phyloP scores from a whole-genome alignment of 129 eudicot genomes.

The Tagetes erecta region DNA sequence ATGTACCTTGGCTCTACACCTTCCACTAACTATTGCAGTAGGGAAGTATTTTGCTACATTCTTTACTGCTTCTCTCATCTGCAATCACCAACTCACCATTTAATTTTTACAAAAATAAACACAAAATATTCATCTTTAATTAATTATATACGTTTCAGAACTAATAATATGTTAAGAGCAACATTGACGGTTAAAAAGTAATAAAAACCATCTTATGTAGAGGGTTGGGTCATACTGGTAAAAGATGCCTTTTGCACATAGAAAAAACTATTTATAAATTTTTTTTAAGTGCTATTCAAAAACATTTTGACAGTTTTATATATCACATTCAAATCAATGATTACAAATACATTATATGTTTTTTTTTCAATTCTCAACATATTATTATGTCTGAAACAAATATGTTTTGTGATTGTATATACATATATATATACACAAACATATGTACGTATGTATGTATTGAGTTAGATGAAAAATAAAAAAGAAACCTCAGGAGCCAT shows the following conservation, averaged over 20 bases:
- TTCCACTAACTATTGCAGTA: conserved; percentile 91
- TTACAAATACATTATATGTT: no score
- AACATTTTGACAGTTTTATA: no score
- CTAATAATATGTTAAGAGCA: no score
- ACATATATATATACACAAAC: background rate
- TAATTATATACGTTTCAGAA: background rate
- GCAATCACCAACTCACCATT: conserved; percentile 4
- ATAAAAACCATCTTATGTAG: no score
- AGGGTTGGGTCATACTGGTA: no score
- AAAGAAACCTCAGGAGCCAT: conserved; percentile 69
- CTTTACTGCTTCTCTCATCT: conserved; percentile 93
- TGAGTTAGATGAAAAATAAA: background rate
- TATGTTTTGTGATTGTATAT: background rate
- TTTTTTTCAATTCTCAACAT: no score
- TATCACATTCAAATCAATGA: no score
- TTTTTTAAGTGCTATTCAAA: no score
- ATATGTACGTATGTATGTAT: background rate
- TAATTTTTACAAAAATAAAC: background rate
- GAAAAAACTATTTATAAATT: no score
- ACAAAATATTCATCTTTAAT: background rate
- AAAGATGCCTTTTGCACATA: no score
- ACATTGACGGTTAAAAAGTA: no score
- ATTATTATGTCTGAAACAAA: background rate
- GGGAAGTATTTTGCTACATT: conserved; percentile 81
- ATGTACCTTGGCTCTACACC: conserved; percentile 86